These are phyloP conservation scores for Peniophora sp. DNA, from an alignment of 1,284 basidiomycete species.

Conservation along the genomic window DNA sequence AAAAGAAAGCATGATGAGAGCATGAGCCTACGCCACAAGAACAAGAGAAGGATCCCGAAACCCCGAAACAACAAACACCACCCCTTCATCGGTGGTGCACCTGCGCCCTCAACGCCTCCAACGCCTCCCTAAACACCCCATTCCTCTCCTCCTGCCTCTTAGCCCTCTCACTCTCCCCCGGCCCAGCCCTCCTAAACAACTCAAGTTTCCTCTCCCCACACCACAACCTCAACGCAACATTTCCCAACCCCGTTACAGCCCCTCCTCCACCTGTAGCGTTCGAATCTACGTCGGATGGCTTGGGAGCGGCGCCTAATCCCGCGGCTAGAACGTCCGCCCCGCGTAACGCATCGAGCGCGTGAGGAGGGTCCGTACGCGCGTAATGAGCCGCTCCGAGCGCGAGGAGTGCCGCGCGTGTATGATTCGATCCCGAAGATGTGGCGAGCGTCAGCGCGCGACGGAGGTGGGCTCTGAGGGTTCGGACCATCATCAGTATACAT, in stretches of 20 bases:
- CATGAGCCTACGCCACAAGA: too few species aligned
- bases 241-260: conserved; percentile 30
- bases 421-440: conserved; percentile 55
- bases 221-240: conserved; percentile 60
- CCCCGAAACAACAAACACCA: too few species aligned
- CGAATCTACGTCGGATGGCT: neutral
- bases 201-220: conserved; percentile 54
- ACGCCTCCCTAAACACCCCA: conserved; percentile 22
- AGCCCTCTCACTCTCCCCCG: conserved; percentile 33
- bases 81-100: too few species aligned
- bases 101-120: conserved; percentile 7
- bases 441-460: conserved; percentile 51
- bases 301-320: conserved; percentile 53
- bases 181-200: conserved; percentile 38
- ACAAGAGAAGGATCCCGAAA: too few species aligned
- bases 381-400: conserved; percentile 63
- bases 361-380: conserved; percentile 56
- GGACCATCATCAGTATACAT: neutral
- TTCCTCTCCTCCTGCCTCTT: conserved; percentile 30
- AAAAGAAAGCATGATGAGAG: too few species aligned
- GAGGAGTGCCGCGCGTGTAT: conserved; percentile 59
- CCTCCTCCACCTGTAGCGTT: conserved; percentile 11
- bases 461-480: conserved; percentile 49
- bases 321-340: conserved; percentile 62
- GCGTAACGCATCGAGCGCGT: conserved; percentile 54